These are phyloP conservation scores for Fraxinus sp. DNA, from an alignment of 305 asterid species.

Conservation along the genomic window DNA sequence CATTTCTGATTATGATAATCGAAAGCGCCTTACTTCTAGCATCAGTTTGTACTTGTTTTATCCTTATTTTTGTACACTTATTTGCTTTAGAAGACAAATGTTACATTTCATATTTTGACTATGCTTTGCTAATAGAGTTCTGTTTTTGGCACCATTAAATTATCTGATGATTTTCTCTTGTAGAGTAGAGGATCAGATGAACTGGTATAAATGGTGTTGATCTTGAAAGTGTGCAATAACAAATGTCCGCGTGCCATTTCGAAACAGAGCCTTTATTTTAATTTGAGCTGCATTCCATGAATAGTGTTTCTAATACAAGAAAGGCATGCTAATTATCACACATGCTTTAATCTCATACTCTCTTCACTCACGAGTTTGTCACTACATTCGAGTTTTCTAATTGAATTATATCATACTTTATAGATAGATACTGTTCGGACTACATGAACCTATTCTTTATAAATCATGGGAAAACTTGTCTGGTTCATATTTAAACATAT, in stretches of 20 bases:
- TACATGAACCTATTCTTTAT: neutral
- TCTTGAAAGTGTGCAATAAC: conserved; percentile 10
- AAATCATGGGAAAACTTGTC: neutral
- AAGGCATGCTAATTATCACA: neutral
- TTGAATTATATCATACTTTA: neutral
- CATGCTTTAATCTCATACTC: neutral
- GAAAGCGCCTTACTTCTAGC: neutral
- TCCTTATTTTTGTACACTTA: neutral
- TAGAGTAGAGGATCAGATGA: conserved; percentile 12
- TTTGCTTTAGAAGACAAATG: neutral
- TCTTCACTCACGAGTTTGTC: neutral
- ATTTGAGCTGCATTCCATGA: neutral
- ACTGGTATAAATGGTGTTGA: conserved; percentile 11
- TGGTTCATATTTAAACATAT: neutral
- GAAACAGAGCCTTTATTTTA: conserved; percentile 2
- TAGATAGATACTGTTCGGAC: neutral
- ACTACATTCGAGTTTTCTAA: neutral
- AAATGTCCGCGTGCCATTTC: conserved; percentile 2
- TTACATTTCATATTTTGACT: neutral
- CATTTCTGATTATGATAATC: neutral
- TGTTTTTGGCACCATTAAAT: neutral
- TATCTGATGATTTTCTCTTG: neutral
- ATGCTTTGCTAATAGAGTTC: conserved; percentile 3
- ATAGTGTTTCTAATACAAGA: neutral
- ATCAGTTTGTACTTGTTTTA: neutral